Evolutionary conservation across 345 rosid species (phyloP).

Genomic region (Trapa bicornis): DNA sequence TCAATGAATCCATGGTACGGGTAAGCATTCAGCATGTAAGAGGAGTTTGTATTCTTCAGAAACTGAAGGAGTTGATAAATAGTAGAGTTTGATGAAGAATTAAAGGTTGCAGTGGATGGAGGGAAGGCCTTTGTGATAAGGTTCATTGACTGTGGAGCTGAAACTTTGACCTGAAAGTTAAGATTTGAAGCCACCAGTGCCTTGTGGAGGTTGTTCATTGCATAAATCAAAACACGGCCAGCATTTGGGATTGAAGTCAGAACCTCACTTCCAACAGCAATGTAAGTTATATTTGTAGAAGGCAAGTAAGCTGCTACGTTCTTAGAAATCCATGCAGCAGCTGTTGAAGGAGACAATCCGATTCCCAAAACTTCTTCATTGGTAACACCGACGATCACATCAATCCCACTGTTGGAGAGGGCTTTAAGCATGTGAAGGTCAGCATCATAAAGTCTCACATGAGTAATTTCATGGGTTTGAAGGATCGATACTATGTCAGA

Average conservation of each 20-base stretch:
- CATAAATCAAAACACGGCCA: slow-evolving; percentile 57
- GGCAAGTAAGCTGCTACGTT: slow-evolving; percentile 78
- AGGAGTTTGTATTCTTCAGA: slow-evolving; percentile 72
- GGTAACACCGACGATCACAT: slow-evolving; percentile 72
- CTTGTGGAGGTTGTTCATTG: slow-evolving; percentile 76
- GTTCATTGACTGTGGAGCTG: slow-evolving; percentile 76
- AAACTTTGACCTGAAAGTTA: slow-evolving; percentile 64
- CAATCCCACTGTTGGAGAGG: slow-evolving; percentile 60
- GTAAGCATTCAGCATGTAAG: slow-evolving; percentile 86
- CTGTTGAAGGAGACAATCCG: slow-evolving; percentile 64
- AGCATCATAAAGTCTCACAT: slow-evolving; percentile 78
- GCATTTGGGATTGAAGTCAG: slow-evolving; percentile 63
- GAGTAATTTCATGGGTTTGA: slow-evolving; percentile 54
- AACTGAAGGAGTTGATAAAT: slow-evolving; percentile 82
- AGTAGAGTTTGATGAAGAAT: slow-evolving; percentile 65
- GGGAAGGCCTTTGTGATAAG: slow-evolving; percentile 82
- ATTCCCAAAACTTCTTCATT: slow-evolving; percentile 73
- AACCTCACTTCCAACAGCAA: slow-evolving; percentile 94
- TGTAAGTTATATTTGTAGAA: slow-evolving; percentile 78
- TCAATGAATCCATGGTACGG: slow-evolving; percentile 83
- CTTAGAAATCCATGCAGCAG: slow-evolving; percentile 78
- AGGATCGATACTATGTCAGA: slow-evolving; percentile 46
- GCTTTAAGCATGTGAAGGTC: slow-evolving; percentile 82
- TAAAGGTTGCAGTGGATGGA: slow-evolving; percentile 76
- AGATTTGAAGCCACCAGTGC: slow-evolving; percentile 82